phyloP scores from a whole-genome alignment of 176 grass and related monocot genomes.

The Areca catechu region DNA sequence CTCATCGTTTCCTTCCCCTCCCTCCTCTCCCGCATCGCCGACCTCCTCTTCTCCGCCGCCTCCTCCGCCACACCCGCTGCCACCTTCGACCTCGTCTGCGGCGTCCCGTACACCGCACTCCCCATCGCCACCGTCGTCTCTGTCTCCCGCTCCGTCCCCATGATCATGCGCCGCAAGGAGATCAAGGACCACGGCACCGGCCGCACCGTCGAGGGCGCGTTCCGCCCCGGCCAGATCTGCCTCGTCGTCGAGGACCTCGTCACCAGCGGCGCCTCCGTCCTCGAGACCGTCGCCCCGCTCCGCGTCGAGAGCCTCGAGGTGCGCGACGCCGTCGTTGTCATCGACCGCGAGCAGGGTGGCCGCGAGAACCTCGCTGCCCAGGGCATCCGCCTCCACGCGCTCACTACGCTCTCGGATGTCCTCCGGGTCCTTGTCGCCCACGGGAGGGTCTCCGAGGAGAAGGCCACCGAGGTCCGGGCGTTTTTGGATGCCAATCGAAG shows the following conservation, averaged over 20 bases:
- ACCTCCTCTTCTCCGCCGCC: background rate
- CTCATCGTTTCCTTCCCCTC: too few relatives aligned
- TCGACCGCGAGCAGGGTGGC: slow-evolving; percentile 84
- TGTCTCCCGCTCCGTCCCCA: slow-evolving; percentile 50
- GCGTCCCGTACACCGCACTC: slow-evolving; percentile 89
- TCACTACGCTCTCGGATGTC: slow-evolving; percentile 72
- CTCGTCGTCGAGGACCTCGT: slow-evolving; percentile 90
- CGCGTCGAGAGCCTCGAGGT: slow-evolving; percentile 48
- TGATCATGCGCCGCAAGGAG: slow-evolving; percentile 97
- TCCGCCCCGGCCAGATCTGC: slow-evolving; percentile 35
- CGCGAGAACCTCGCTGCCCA: slow-evolving; percentile 62
- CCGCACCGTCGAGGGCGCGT: slow-evolving; percentile 74
- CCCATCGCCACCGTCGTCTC: slow-evolving; percentile 84
- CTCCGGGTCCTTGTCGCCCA: slow-evolving; percentile 47
- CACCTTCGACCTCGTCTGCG: slow-evolving; percentile 67
- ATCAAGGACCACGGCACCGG: slow-evolving; percentile 80
- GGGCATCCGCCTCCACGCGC: slow-evolving; percentile 58
- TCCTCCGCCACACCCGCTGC: slow-evolving; percentile 23
- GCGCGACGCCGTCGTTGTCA: slow-evolving; percentile 59
- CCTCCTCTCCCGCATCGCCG: too few relatives aligned
- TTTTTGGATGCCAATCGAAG: slow-evolving; percentile 79
- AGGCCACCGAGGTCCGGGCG: slow-evolving; percentile 59
- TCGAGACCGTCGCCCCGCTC: slow-evolving; percentile 65
- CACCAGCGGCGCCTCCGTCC: slow-evolving; percentile 83
- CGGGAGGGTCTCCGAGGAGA: slow-evolving; percentile 60